Conservation (phyloP, 2,329 filamentous ascomycete species). For the Fusarium fracticaudum region DNA sequence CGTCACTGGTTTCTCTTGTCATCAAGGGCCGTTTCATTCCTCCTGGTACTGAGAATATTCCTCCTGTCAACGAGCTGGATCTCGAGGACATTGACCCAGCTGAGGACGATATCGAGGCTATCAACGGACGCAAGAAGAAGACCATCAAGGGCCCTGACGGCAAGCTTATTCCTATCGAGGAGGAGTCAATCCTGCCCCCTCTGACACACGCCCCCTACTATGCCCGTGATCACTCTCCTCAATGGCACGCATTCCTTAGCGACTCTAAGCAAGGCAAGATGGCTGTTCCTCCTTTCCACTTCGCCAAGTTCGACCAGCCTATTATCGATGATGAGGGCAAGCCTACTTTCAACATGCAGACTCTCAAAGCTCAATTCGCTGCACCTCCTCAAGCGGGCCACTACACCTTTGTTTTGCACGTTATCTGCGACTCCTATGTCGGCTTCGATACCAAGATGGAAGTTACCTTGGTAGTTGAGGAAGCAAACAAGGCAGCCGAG, state of each 20-base stretch:
- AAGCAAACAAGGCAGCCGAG: conserved; percentile 83
- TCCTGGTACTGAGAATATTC: conserved; percentile 80
- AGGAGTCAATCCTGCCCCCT: conserved; percentile 77
- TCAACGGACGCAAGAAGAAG: conserved; percentile 80
- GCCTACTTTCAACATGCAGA: conserved; percentile 95
- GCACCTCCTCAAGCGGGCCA: conserved; percentile 91
- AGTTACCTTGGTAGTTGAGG: conserved; percentile 87
- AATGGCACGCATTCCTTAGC: conserved; percentile 94
- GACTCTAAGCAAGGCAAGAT: conserved; percentile 96
- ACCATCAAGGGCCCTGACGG: conserved; percentile 70
- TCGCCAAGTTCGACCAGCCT: conserved; percentile 89
- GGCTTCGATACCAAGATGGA: conserved; percentile 94
- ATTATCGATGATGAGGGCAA: conserved; percentile 82
- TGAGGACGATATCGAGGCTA: conserved; percentile 88
- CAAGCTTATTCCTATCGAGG: conserved; percentile 65
- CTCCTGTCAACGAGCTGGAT: conserved; percentile 78
- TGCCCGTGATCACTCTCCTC: conserved; percentile 85
- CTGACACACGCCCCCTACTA: conserved; percentile 93
- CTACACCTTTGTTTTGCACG: conserved; percentile 94
- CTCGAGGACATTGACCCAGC: conserved; percentile 92
- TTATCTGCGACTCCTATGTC: conserved; percentile 94
- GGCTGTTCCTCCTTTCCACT: conserved; percentile 96
- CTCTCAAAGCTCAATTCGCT: conserved; percentile 95
- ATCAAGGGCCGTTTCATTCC: conserved; percentile 95
- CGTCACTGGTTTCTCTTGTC: conserved; percentile 91